phyloP scores from a whole-genome alignment of 768 basidiomycete genomes.

The Russula compacta region DNA sequence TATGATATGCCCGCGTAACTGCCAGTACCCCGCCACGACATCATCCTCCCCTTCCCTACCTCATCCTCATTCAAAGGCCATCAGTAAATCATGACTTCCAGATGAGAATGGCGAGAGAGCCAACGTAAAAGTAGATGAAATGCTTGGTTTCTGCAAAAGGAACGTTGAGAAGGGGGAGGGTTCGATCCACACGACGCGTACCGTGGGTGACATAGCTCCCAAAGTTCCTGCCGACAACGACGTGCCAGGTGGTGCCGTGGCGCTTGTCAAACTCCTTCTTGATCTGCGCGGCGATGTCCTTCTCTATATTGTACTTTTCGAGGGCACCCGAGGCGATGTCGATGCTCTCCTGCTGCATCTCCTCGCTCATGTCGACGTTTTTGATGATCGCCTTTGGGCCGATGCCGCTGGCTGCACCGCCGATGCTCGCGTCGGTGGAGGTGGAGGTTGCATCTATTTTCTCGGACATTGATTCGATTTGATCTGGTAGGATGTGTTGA shows the following conservation, averaged over 20 bases:
- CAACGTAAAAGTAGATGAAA: constrained; percentile 98
- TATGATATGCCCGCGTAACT: neutral
- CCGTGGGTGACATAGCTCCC: constrained; percentile 97
- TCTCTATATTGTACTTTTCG: constrained; percentile 91
- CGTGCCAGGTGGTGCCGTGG: constrained; percentile 95
- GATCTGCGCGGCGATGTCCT: constrained; percentile 96
- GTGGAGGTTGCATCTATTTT: constrained; percentile 51
- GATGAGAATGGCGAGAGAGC: constrained; percentile 84
- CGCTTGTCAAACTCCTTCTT: constrained; percentile 96
- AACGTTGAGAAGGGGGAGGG: neutral
- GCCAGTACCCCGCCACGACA: neutral
- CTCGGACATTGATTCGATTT: constrained; percentile 23
- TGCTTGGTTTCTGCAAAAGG: constrained; percentile 77
- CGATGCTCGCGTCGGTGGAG: constrained; percentile 44
- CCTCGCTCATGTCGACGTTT: constrained; percentile 93
- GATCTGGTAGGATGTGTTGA: constrained; percentile 2
- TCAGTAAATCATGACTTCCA: constrained; percentile 65
- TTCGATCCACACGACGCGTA: constrained; percentile 31
- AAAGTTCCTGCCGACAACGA: constrained; percentile 98
- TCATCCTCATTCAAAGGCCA: neutral
- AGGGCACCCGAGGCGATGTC: constrained; percentile 80
- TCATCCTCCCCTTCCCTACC: neutral
- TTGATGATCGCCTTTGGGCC: constrained; percentile 86
- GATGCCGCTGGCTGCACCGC: constrained; percentile 23
- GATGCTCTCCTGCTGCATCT: constrained; percentile 92